phyloP scores from a whole-genome alignment of 2,329 filamentous ascomycete genomes.

The Cytospora piceae region DNA sequence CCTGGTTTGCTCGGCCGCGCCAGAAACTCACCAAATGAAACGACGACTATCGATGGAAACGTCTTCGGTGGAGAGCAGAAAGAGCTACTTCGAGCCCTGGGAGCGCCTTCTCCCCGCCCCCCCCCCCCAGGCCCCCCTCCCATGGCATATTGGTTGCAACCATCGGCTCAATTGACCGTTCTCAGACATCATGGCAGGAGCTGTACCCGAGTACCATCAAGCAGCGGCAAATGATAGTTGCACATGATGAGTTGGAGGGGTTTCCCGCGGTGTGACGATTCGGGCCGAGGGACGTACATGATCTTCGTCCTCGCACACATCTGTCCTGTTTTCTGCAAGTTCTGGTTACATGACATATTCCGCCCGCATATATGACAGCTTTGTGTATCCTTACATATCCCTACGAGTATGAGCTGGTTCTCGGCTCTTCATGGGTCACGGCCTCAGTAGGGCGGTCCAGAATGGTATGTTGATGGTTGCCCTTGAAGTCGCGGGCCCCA shows the following conservation, averaged over 20 bases:
- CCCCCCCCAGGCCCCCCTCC: too few species aligned
- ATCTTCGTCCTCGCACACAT: slow-evolving; percentile 7
- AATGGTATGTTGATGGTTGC: background rate
- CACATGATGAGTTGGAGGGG: background rate
- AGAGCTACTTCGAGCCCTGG: too few species aligned
- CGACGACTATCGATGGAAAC: too few species aligned
- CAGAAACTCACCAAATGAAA: too few species aligned
- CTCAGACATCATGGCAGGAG: background rate
- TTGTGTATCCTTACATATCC: background rate
- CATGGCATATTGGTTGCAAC: too few species aligned
- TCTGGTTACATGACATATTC: slow-evolving; percentile 7
- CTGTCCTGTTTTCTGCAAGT: background rate
- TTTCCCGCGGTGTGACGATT: background rate
- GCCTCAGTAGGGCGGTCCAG: background rate
- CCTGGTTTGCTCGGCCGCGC: too few species aligned
- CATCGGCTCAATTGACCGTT: background rate
- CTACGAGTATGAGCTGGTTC: too few species aligned
- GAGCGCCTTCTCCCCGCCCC: too few species aligned
- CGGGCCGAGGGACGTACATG: background rate
- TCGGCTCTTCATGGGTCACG: slow-evolving; percentile 5
- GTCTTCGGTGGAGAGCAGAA: too few species aligned
- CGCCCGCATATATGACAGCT: slow-evolving; percentile 21
- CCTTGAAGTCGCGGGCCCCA: too few species aligned
- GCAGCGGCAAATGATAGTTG: background rate
- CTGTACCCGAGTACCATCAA: background rate